These are phyloP conservation scores for Jackrogersella multiformis DNA, from an alignment of 495 filamentous ascomycete genomes.

Conservation along the genomic window DNA sequence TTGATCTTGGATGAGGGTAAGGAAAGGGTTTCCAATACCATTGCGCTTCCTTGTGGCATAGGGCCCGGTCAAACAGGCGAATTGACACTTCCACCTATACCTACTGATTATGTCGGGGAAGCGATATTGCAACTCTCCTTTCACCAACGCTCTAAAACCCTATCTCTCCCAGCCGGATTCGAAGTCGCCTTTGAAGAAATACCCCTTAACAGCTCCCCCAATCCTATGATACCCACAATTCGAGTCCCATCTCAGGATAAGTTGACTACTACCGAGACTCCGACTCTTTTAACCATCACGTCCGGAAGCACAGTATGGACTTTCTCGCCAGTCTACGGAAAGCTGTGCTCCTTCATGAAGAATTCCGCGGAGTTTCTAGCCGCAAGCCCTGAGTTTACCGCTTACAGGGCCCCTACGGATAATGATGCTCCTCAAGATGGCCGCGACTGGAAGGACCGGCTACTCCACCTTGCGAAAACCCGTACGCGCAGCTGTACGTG, in stretches of 20 bases:
- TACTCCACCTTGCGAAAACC: constrained; percentile 48
- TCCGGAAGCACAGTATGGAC: constrained; percentile 26
- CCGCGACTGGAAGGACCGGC: constrained; percentile 50
- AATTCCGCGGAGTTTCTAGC: constrained; percentile 36
- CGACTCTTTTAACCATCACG: constrained; percentile 38
- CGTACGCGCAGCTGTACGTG: constrained; percentile 47
- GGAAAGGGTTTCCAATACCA: constrained; percentile 21
- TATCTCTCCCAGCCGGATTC: constrained; percentile 54
- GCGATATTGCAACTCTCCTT: constrained; percentile 33
- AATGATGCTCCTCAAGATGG: constrained; percentile 63
- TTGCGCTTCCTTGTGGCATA: constrained; percentile 33
- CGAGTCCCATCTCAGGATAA: constrained; percentile 15
- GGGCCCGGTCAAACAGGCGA: constrained; percentile 33
- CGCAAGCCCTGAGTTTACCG: constrained; percentile 42
- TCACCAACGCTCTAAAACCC: constrained; percentile 44
- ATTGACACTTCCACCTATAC: constrained; percentile 10
- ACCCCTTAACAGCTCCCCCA: constrained; percentile 18
- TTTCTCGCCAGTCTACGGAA: constrained; percentile 32
- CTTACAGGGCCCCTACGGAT: constrained; percentile 63
- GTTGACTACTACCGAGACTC: constrained; percentile 26
- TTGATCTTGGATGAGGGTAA: constrained; percentile 39
- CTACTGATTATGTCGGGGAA: constrained; percentile 18
- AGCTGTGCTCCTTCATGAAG: constrained; percentile 35
- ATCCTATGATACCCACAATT: constrained; percentile 4
- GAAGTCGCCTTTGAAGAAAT: constrained; percentile 61